These are phyloP conservation scores for Scopulariopsis brevicaulis DNA, from an alignment of 2,329 filamentous ascomycete species.

Conservation along the genomic window DNA sequence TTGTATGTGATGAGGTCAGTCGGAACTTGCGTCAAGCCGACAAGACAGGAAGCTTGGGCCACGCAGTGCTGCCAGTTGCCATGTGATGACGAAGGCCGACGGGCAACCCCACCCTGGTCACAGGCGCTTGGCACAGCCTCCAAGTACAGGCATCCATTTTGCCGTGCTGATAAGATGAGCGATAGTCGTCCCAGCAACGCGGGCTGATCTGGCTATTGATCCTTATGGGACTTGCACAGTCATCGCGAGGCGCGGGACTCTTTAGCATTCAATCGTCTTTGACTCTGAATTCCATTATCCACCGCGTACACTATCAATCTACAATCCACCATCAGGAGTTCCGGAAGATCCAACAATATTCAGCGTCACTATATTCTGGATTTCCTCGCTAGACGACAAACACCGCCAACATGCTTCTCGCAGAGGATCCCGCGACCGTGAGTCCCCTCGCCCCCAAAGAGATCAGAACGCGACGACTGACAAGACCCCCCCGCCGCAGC, in stretches of 20 bases:
- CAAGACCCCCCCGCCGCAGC: conserved; percentile 31
- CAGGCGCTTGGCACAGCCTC: neutral
- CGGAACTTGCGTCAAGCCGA: neutral
- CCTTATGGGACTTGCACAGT: neutral
- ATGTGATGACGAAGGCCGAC: conserved; percentile 4
- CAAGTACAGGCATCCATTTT: neutral
- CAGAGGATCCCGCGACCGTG: conserved; percentile 84
- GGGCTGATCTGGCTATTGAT: conserved; percentile 6
- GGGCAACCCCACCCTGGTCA: neutral
- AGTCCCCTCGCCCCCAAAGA: conserved; percentile 13
- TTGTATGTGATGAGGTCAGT: neutral
- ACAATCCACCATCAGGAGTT: neutral
- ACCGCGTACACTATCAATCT: neutral
- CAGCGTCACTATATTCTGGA: neutral
- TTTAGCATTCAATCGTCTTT: neutral
- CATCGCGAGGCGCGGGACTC: neutral
- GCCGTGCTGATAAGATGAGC: conserved; percentile 5
- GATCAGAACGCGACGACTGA: neutral
- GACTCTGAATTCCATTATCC: neutral
- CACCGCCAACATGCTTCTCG: conserved; percentile 67
- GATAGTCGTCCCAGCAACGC: conserved; percentile 20
- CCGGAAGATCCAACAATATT: neutral
- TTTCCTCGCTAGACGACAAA: neutral
- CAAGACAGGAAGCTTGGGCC: neutral
- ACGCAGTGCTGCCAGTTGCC: neutral